Conservation (phyloP, 768 basidiomycete species). For the Galerina marginata region DNA sequence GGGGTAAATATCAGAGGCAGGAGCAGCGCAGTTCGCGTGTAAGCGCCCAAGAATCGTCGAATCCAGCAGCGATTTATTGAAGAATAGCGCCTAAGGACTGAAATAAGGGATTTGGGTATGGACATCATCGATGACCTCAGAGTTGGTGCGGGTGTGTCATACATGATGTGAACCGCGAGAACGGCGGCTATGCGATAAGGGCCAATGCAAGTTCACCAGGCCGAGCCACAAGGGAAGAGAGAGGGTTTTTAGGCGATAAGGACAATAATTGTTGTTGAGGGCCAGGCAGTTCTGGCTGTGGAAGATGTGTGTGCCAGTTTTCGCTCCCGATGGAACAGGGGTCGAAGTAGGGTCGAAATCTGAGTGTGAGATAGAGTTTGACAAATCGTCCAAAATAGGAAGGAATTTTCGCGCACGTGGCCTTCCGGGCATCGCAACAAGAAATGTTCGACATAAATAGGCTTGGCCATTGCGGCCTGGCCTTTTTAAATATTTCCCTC, state of each 20-base stretch:
- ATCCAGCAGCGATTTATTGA: neutral
- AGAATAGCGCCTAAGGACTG: neutral
- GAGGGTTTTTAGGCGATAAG: neutral
- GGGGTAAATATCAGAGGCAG: neutral
- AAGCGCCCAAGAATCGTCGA: slow-evolving; percentile 5
- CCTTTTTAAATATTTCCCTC: slow-evolving; percentile 20
- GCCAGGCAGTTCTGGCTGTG: no score
- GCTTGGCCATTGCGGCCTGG: slow-evolving; percentile 21
- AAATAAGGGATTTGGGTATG: neutral
- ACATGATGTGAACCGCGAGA: slow-evolving; percentile 14
- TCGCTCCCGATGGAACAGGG: slow-evolving; percentile 10
- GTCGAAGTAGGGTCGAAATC: slow-evolving; percentile 4
- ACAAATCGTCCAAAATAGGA: slow-evolving; percentile 13
- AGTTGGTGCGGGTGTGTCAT: slow-evolving; percentile 10
- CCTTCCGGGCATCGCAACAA: slow-evolving; percentile 11
- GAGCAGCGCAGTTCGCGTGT: neutral
- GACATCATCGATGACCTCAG: slow-evolving; percentile 31
- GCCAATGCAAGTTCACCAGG: neutral
- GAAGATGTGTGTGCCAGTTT: no score
- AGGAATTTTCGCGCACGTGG: slow-evolving; percentile 16
- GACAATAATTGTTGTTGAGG: no score
- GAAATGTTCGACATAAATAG: slow-evolving; percentile 22
- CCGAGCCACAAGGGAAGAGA: no score
- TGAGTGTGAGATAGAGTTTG: slow-evolving; percentile 17
- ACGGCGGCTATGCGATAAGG: slow-evolving; percentile 10